phyloP scores from a whole-genome alignment of 164 flowering plant genomes.

The Kingdonia uniflora region DNA sequence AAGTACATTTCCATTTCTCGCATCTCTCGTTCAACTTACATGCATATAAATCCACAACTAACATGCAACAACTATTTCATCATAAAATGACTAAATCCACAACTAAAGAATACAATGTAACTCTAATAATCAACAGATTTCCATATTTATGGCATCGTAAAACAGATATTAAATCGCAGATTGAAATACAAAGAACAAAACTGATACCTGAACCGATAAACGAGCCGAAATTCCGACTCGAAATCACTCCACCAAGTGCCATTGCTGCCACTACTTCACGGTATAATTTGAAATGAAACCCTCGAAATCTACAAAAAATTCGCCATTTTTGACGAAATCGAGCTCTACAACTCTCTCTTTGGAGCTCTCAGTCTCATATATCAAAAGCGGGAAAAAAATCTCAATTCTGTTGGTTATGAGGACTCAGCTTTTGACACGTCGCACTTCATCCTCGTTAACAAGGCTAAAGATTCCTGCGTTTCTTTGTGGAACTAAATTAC shows the following conservation, averaged over 20 bases:
- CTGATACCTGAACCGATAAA: conserved; percentile 51
- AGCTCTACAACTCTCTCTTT: conserved; percentile 1
- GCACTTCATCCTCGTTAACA: conserved; percentile 22
- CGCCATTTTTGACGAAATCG: conserved; percentile 3
- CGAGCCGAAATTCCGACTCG: conserved; percentile 53
- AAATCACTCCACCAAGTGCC: conserved; percentile 62
- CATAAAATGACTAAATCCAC: too few species aligned
- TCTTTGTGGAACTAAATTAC: too few species aligned
- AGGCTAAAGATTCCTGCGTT: too few species aligned
- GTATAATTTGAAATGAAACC: not conserved
- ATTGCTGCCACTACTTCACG: conserved; percentile 21
- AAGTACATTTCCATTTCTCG: not conserved
- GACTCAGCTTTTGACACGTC: conserved; percentile 34
- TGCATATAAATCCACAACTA: too few species aligned
- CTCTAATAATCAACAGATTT: too few species aligned
- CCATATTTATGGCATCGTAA: too few species aligned
- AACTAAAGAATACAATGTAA: too few species aligned
- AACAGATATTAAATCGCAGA: not conserved
- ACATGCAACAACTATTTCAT: too few species aligned
- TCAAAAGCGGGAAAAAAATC: conserved; percentile 23
- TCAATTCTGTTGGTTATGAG: conserved; percentile 8
- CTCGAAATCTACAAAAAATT: not conserved
- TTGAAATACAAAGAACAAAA: too few species aligned
- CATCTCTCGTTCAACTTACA: too few species aligned
- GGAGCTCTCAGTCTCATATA: conserved; percentile 1